Evolutionary conservation across 2,329 filamentous ascomycete species (phyloP).

Genomic region (Colletotrichum incanum): DNA sequence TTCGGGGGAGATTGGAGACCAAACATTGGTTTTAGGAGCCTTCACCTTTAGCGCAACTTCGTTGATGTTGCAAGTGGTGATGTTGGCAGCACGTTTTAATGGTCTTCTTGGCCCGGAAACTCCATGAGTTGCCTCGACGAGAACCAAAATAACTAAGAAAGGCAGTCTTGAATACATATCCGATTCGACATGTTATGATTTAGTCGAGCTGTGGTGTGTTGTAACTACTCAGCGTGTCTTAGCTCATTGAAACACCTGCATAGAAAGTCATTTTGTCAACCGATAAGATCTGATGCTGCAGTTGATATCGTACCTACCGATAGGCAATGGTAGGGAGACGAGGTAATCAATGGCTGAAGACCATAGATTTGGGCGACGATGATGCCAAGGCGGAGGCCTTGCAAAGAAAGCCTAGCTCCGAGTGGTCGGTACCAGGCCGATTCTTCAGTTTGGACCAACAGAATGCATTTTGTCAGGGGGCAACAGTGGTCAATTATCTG

Average conservation of each 20-base stretch:
- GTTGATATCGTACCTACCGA: background rate
- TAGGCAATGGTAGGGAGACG: no score
- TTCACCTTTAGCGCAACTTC: conserved; percentile 43
- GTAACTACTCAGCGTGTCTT: no score
- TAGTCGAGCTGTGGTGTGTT: no score
- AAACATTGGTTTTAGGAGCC: conserved; percentile 60
- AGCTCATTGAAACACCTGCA: background rate
- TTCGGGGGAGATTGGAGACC: conserved; percentile 57
- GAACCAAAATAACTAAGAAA: background rate
- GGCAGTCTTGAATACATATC: background rate
- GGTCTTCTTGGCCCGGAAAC: background rate
- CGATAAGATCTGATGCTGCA: conserved; percentile 1
- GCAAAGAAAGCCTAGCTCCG: background rate
- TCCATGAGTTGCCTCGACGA: background rate
- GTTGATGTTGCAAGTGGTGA: conserved; percentile 36
- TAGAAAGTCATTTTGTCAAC: background rate
- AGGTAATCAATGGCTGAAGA: background rate
- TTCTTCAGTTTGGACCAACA: background rate
- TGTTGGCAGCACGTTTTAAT: conserved; percentile 15
- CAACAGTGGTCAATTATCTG: background rate
- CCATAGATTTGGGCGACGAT: background rate
- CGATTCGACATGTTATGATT: background rate
- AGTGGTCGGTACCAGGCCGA: background rate
- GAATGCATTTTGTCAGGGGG: background rate
- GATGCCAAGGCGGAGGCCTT: background rate